These are phyloP conservation scores for Mycosphaerella arachidis DNA, from an alignment of 2,329 filamentous ascomycete species.

Conservation along the genomic window DNA sequence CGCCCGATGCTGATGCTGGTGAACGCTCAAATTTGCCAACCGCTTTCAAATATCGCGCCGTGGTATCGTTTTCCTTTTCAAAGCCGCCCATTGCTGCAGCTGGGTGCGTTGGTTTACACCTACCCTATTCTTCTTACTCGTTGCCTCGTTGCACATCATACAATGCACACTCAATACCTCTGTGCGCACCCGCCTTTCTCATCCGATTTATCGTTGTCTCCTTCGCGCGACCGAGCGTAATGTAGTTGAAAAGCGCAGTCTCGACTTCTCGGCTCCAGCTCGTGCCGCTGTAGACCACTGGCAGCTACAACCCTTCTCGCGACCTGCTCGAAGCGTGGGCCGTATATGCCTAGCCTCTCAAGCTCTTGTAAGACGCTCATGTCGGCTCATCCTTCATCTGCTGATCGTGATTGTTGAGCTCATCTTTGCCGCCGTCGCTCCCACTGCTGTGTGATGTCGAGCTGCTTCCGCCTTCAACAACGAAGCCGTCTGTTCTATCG, in stretches of 20 bases:
- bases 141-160: not conserved
- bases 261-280: no score
- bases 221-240: not conserved
- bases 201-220: not conserved
- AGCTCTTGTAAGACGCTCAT: not conserved
- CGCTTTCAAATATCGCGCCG: not conserved
- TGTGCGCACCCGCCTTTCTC: not conserved
- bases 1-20: not conserved
- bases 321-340: not conserved
- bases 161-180: not conserved
- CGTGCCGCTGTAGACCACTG: no score
- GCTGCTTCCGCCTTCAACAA: constrained; percentile 39
- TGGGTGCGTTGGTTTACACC: not conserved
- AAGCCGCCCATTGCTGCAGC: not conserved
- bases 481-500: constrained; percentile 58
- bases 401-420: constrained; percentile 1
- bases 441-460: constrained; percentile 16
- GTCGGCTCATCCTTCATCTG: constrained; percentile 9
- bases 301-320: not conserved
- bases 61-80: not conserved
- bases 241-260: no score
- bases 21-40: not conserved
- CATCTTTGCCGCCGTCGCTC: constrained; percentile 3
- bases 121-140: not conserved
- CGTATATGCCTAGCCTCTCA: not conserved